Base-by-base conservation (phyloP, 1,284 basidiomycete genomes). In the Pseudozyma sp. region DNA sequence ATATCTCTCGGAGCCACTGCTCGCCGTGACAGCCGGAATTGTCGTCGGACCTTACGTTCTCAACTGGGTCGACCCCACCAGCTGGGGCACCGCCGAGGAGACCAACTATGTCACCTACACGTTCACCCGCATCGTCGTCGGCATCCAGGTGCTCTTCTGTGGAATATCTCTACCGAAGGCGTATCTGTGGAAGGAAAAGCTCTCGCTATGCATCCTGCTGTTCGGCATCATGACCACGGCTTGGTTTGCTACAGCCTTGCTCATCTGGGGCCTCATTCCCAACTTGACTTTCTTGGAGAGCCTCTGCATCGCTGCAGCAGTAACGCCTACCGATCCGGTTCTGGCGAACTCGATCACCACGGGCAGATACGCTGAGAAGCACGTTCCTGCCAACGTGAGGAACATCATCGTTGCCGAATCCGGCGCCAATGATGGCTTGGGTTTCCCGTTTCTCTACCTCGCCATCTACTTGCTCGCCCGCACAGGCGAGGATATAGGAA, bases 301-400 rank as follows among this genome's bases (percentile, higher is more conserved):
- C 24, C 73, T 86, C 6, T 77, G 76, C 64, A 85, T 86, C 40
- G 80, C 84, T 0, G 84, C 86, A 2, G 83, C 84, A 44, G 78
- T 86, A 29, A 86, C 86, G 0, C 86, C 86, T 7, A 86, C 86
- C 6, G 86, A 86, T 53, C 85, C 85, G 0, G 85, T 86, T 14
- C 68, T 86, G 10, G 81, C 84, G 31, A 75, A 79, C 58, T 80
- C 80, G 16, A 84, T 86, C 60, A 84, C 84, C 31, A 82, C 83
- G 35, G 85, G 85, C 3, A 65, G 79, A 3, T 86, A 78, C 49
- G 86, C 86, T 0, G 84, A 86, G 50, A 84, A 85, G 62, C 80
- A 86, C 54, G 85, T 86, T 2, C 85, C 84, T 5, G 73, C 69
- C 24, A 77, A 79, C 48, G 82, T 86, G 7, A 70, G 85, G 4